A percentile compares a stretch with the other conserved stretches of the same genome.
phyloP scores from a whole-genome alignment of 2,329 filamentous ascomycete species.

The Cadophora gregata region DNA sequence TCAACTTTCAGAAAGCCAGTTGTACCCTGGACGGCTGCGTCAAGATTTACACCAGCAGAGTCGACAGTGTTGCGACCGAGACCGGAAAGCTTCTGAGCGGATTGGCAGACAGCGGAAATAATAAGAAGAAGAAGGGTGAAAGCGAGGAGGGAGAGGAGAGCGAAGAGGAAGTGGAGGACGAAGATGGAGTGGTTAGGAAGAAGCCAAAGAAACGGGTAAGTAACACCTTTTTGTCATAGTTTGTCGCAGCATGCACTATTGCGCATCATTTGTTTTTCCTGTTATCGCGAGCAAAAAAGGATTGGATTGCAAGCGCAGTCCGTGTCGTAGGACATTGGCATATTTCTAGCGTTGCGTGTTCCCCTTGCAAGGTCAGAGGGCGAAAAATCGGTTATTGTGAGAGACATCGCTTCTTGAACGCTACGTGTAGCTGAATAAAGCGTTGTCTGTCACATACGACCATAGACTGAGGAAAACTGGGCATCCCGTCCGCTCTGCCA shows the following conservation, averaged over 20 bases:
- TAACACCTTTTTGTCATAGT: slow-evolving; percentile 19
- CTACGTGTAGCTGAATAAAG: slow-evolving; percentile 19
- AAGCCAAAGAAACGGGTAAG: slow-evolving; percentile 78
- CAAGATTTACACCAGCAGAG: slow-evolving; percentile 98
- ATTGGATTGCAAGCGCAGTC: slow-evolving; percentile 16
- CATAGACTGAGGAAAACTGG: background rate
- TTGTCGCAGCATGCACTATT: background rate
- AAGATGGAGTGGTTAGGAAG: slow-evolving; percentile 57
- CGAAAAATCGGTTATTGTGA: background rate
- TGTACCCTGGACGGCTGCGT: slow-evolving; percentile 97
- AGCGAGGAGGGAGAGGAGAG: slow-evolving; percentile 71
- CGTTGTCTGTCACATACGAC: slow-evolving; percentile 30
- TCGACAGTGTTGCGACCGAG: slow-evolving; percentile 97
- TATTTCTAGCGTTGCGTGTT: background rate
- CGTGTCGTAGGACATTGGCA: background rate
- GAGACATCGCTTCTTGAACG: background rate
- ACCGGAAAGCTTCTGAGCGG: slow-evolving; percentile 95
- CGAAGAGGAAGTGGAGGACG: slow-evolving; percentile 67
- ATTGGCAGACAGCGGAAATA: slow-evolving; percentile 81
- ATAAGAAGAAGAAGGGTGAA: slow-evolving; percentile 73
- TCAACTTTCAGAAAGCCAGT: slow-evolving; percentile 98
- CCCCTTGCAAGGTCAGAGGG: background rate
- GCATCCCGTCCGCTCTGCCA: slow-evolving; percentile 3
- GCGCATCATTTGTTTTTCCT: background rate
- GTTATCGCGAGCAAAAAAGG: too few species aligned